A percentile compares a stretch with the other conserved stretches of the same genome.
phyloP scores from a whole-genome alignment of 2,329 filamentous ascomycete species.

The Microascus cirrosus region DNA sequence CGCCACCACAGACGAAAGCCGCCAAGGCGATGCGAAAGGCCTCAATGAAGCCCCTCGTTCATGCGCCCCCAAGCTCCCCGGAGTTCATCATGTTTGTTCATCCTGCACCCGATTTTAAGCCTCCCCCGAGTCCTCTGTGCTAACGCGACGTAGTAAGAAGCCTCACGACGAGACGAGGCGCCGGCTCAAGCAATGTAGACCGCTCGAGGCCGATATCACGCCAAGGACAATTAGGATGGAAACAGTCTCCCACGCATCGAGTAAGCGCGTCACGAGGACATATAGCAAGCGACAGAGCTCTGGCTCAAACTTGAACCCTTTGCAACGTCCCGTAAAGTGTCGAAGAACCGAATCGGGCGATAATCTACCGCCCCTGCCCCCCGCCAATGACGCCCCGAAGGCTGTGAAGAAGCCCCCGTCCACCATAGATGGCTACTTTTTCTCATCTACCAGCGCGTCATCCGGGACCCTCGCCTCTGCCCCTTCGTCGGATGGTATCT shows the following conservation, averaged over 20 bases:
- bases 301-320: constrained; percentile 8
- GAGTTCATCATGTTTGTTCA: constrained; percentile 4
- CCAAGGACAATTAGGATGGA: neutral
- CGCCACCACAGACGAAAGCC: neutral
- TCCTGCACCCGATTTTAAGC: neutral
- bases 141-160: neutral
- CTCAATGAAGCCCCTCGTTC: neutral
- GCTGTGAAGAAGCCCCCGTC: neutral
- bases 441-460: neutral
- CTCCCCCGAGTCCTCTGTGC: neutral
- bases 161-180: constrained; percentile 4
- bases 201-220: neutral
- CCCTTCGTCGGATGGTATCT: neutral
- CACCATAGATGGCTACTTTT: constrained; percentile 2
- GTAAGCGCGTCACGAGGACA: constrained; percentile 18
- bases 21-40: neutral
- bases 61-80: constrained; percentile 4
- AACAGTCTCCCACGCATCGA: neutral
- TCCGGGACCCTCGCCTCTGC: neutral
- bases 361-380: neutral
- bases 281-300: constrained; percentile 22
- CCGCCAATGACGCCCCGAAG: neutral
- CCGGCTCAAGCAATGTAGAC: constrained; percentile 1
- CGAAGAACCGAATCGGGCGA: neutral
- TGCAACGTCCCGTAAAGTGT: neutral